Evolutionary conservation across 2,329 filamentous ascomycete genomes (phyloP), one percentile per base, ranked within the genome.

Genomic region (Hymenoscyphus linearis): DNA sequence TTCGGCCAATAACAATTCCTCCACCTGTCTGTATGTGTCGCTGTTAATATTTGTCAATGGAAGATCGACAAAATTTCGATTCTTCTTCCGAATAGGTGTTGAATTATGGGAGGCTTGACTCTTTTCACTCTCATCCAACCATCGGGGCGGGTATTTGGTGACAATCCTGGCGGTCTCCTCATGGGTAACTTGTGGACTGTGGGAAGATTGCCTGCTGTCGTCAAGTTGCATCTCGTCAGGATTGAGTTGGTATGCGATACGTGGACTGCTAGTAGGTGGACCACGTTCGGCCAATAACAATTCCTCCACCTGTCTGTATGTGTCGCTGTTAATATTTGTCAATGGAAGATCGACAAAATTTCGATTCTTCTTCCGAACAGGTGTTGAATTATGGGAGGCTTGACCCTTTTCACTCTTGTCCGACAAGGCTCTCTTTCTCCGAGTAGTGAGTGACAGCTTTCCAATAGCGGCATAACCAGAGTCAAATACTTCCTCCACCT

Each of bases 31-130:
- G 14, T 36, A 25, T 12, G 27, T 55, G 27, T 36, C 22, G 27
- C 34, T 31, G 27, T n/a, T 25, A 6, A 22, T 31, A 4, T 18
- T 10, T 18, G 2, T 31, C 16, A 5, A 27, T 47, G 55, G 55
- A 26, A 12, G 4, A n/a, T 40, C 52, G 52, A n/a, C 26, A 10
- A 35, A n/a, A 4, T 56, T 56, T 9, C 54, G 54, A 36, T 36
- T 27, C 37, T 57, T 57, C 26, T 58, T 58, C 27, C 44, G 56
- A 36, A 34, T 34, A 10, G 40, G 40, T 58, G 22, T 36, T 34
- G n/a, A 7, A 14, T n/a, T 35, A 2, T 22, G 34, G 10, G n/a
- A 18, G 18, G 16, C 25, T 7, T n/a, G 40, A 26, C 56, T 26
- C 6, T 10, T 18, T 26, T 31, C 40, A 10, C 6, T 16, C 40